Evolutionary conservation across 345 rosid genomes (phyloP), one percentile per base, ranked within the genome.

Genomic region (Arabis hirsuta): DNA sequence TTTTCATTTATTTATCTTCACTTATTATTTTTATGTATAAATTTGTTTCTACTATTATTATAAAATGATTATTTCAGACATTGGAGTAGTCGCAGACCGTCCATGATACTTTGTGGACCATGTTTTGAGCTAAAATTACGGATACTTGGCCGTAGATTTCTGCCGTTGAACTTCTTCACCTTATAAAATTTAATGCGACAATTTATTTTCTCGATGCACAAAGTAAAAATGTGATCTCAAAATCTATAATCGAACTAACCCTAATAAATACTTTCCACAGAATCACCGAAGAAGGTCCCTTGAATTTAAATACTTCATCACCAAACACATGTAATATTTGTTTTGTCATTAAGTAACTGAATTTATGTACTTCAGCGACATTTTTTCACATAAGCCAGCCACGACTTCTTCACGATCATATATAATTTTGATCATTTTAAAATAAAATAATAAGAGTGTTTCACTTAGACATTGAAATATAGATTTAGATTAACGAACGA

Each of bases 121-220:
- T 70, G 71, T 69, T 63, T 70, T 31, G 60, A 62, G 80, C 80
- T 70, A 38, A 70, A 70, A 76, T 76, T 76, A 70, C 75, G 80
- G 76, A 41, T 70, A 76, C 76, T 55, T 55, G 74, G 71, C 75
- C 76, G 59, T 76, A 57, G 74, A 69, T 76, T 48, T 69, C 74
- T 69, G 53, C 70, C 71, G 75, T 69, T 75, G 74, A 61, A 68
- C 45, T 69, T 69, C 14, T 52, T 75, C 13, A 54, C 74, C 63
- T 60, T 69, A 62, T 39, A 48, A 63, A 55, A 69, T 69, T 69
- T 20, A 69, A 20, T 41, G 55, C 62, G 4, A 36, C 32, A 48
- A 55, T 69, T 56, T 69, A 39, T 69, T 76, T 47, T 62, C 52
- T 69, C 71, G 22, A 76, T 76, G 55, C 31, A 6, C 32, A 60